Base-by-base conservation (phyloP, 495 filamentous ascomycete genomes). In the Choiromyces venosus region DNA sequence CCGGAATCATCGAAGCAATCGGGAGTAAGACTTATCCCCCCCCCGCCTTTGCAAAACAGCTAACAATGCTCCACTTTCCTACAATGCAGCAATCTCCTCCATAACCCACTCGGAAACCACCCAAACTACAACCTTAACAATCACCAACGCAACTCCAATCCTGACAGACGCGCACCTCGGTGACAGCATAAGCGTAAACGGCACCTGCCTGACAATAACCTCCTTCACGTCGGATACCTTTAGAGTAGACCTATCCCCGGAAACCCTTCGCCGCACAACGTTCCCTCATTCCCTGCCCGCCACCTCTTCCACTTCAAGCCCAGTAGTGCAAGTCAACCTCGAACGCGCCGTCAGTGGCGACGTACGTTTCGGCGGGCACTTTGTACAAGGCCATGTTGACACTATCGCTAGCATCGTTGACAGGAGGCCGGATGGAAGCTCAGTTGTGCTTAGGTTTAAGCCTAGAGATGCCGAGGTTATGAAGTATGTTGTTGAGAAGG, bases 251-350 rank as follows among this genome's bases (percentile, higher is more conserved):
- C 89, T 97, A 76, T 93, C 95, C 3, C 95, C 96, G 77, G 95
- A 99, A 83, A 98, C 96, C 12, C 91, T 99, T 37, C 94, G 95
- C 25, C 90, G 95, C 56, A 99, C 96, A 42, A 97, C 97, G 83
- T 91, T 99, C 18, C 93, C 93, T 68, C 76, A 84, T 46, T 87
- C 86, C 7, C 70, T 80, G 37, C n/a, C 39, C 18, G 35, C 73
- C 36, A 52, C 67, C 21, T 68, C 66, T 46, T 19, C 37, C 6
- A 76, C 66, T 46, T 19, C 37, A 2, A 76, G 66, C 21, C 83
- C 83, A 36, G 83, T 81, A 36, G 83, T 81, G 38, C 25, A 61
- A 61, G 94, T 98, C 68, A 98, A 99, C 83, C 91, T 99, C 38
- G 95, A 99, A 84, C 89, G 95, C 14, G 94, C 95, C 5, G 93